Evolutionary conservation across 768 basidiomycete species (phyloP).

Genomic region (Naganishia antarctica): DNA sequence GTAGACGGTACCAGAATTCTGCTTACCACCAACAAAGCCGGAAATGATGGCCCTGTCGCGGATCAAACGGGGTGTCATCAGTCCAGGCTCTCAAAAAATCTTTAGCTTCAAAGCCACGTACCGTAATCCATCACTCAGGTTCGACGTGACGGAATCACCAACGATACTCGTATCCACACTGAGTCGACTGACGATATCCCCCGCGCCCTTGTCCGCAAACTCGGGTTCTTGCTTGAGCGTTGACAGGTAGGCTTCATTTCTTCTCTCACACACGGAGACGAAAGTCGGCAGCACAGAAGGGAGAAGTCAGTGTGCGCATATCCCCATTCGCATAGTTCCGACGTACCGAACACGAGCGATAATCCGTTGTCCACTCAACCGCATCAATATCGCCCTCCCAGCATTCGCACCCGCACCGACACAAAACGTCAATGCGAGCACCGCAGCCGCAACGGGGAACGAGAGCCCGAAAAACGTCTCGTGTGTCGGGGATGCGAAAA

Average conservation of each 20-base stretch:
- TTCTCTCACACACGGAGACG: slow-evolving; percentile 50
- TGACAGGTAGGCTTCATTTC: slow-evolving; percentile 72
- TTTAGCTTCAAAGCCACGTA: slow-evolving; percentile 28
- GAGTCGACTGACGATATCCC: slow-evolving; percentile 85
- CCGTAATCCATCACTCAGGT: slow-evolving; percentile 55
- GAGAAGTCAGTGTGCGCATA: too few relatives aligned
- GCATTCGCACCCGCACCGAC: slow-evolving; percentile 84
- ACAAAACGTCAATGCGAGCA: slow-evolving; percentile 71
- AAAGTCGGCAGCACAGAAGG: too few relatives aligned
- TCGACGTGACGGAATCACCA: slow-evolving; percentile 59
- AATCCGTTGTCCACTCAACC: slow-evolving; percentile 83
- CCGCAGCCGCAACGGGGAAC: slow-evolving; percentile 69
- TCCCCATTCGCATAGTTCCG: too few relatives aligned
- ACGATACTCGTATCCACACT: slow-evolving; percentile 89
- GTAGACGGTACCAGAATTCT: too few relatives aligned
- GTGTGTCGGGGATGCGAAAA: slow-evolving; percentile 60
- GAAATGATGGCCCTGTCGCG: slow-evolving; percentile 83
- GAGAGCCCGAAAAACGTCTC: slow-evolving; percentile 71
- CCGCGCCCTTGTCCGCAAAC: slow-evolving; percentile 85
- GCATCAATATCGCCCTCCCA: slow-evolving; percentile 57
- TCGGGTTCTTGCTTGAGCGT: slow-evolving; percentile 85
- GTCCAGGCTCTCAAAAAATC: too few relatives aligned
- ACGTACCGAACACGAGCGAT: slow-evolving; percentile 59
- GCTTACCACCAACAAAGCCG: slow-evolving; percentile 86
- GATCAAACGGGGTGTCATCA: too few relatives aligned